Evolutionary conservation across 2,329 filamentous ascomycete species (phyloP).

Genomic region (Plenodomus tracheiphilus): DNA sequence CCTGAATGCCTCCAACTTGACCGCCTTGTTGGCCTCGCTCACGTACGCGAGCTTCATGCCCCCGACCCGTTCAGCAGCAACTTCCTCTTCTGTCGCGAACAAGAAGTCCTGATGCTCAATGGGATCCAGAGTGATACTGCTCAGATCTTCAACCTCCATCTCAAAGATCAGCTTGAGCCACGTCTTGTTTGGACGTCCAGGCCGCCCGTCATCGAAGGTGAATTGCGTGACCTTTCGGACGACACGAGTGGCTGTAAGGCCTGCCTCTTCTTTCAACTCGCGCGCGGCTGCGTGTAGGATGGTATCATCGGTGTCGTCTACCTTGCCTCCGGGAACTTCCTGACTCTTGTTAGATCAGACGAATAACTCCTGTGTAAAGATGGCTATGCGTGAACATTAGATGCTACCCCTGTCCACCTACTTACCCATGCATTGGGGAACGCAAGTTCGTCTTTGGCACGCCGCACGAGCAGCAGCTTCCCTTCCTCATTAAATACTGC

Average conservation of each 20-base stretch:
- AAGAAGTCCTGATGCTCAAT: constrained; percentile 47
- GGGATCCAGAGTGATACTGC: constrained; percentile 40
- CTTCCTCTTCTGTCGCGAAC: constrained; percentile 48
- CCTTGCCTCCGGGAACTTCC: constrained; percentile 58
- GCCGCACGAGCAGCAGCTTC: constrained; percentile 41
- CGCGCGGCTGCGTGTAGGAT: constrained; percentile 55
- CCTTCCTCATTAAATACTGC: constrained; percentile 38
- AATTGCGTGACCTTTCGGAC: constrained; percentile 48
- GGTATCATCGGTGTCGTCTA: constrained; percentile 51
- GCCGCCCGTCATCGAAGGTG: constrained; percentile 24
- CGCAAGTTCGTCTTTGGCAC: constrained; percentile 39
- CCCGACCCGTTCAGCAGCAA: constrained; percentile 32
- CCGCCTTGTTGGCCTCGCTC: constrained; percentile 30
- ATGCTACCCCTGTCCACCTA: background rate
- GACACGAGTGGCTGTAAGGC: constrained; percentile 50
- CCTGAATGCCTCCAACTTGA: constrained; percentile 42
- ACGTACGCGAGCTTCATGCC: constrained; percentile 38
- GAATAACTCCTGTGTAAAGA: background rate
- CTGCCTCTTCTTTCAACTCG: constrained; percentile 58
- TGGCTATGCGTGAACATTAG: background rate
- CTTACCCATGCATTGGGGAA: constrained; percentile 42
- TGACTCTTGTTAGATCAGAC: constrained; percentile 20
- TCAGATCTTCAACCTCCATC: constrained; percentile 36
- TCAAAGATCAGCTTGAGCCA: constrained; percentile 46
- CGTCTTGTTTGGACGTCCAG: constrained; percentile 10